Conservation (phyloP, 495 filamentous ascomycete species). For the Xylaria bambusicola region DNA sequence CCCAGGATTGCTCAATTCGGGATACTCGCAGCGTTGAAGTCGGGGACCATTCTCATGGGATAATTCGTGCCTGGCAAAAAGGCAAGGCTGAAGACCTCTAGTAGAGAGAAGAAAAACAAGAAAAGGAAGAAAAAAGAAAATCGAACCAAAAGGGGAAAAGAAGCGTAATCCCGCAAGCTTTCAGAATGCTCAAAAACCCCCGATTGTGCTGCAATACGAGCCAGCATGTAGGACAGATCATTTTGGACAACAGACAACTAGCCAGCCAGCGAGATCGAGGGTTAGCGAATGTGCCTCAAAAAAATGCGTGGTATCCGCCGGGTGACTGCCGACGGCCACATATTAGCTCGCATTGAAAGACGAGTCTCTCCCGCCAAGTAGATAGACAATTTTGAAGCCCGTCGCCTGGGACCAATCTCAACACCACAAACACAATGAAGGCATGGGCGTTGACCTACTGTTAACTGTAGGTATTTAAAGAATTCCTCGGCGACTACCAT, state of each 20-base stretch:
- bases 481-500: not conserved
- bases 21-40: not conserved
- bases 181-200: not conserved
- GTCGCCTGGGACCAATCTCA: not conserved
- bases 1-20: not conserved
- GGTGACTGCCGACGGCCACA: constrained; percentile 18
- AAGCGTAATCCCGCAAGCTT: no score
- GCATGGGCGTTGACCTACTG: not conserved
- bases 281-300: constrained; percentile 18
- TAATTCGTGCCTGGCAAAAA: not conserved
- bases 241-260: constrained; percentile 7
- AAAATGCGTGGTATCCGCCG: constrained; percentile 8
- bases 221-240: constrained; percentile 1
- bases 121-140: not conserved
- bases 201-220: not conserved
- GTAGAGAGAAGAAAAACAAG: not conserved
- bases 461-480: no score
- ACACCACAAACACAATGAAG: not conserved
- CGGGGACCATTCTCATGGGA: not conserved
- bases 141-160: no score
- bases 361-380: constrained; percentile 5
- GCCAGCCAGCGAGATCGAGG: not conserved
- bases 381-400: not conserved
- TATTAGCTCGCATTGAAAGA: not conserved
- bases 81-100: constrained; percentile 4